A percentile compares a stretch with the other conserved stretches of the same genome.
These are phyloP conservation scores for Albifimbria verrucaria DNA, from an alignment of 2,329 filamentous ascomycete genomes.

Conservation along the genomic window DNA sequence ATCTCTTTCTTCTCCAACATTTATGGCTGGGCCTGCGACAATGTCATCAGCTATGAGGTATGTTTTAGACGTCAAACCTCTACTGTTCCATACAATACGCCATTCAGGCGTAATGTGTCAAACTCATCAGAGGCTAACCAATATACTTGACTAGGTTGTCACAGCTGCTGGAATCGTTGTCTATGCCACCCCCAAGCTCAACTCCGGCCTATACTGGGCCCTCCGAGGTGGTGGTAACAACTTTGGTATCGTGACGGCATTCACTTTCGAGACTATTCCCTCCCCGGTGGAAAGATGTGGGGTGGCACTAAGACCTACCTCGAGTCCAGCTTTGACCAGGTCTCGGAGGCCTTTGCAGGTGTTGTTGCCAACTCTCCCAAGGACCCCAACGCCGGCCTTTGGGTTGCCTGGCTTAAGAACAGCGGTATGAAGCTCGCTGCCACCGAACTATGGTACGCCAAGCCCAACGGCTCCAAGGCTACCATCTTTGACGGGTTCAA, in stretches of 20 bases:
- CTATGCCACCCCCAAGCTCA: conserved; percentile 8
- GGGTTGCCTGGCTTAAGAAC: conserved; percentile 20
- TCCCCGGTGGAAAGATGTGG: conserved; percentile 14
- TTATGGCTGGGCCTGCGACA: conserved; percentile 38
- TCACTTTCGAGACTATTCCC: conserved; percentile 6
- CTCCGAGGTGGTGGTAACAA: conserved; percentile 45
- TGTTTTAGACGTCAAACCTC: too few species aligned
- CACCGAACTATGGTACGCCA: conserved; percentile 32
- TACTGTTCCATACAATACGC: too few species aligned
- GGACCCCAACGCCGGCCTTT: conserved; percentile 32
- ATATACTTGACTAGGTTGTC: background rate
- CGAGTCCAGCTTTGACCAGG: conserved; percentile 21
- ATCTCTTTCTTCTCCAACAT: conserved; percentile 38
- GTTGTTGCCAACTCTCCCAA: conserved; percentile 22
- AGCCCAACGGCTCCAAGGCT: conserved; percentile 28
- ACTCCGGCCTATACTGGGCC: conserved; percentile 41
- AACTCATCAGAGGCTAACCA: too few species aligned
- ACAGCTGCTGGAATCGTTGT: background rate
- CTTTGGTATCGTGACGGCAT: conserved; percentile 35
- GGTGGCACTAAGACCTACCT: conserved; percentile 23
- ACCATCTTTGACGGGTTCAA: conserved; percentile 32
- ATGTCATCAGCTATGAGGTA: conserved; percentile 27
- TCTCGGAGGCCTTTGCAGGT: conserved; percentile 29
- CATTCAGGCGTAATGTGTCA: too few species aligned
- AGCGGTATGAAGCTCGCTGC: conserved; percentile 18